Conservation (phyloP, 495 filamentous ascomycete species). For the Daldinia childiae region DNA sequence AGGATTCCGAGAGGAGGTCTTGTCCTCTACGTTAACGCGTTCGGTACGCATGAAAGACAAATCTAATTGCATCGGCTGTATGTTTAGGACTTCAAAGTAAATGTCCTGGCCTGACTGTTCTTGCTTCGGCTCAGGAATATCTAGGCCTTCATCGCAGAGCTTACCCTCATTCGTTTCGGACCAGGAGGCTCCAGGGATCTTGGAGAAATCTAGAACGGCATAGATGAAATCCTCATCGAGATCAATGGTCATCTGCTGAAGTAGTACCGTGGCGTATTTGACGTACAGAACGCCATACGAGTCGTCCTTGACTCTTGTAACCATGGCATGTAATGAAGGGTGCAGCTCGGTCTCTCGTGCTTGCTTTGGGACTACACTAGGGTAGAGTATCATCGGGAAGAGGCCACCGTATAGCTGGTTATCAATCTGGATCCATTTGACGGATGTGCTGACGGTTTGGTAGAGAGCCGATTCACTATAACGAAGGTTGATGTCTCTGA, state of each 20-base stretch:
- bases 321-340: conserved; percentile 89
- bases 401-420: conserved; percentile 98
- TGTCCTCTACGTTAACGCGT: conserved; percentile 94
- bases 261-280: conserved; percentile 92
- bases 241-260: conserved; percentile 98
- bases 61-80: conserved; percentile 98
- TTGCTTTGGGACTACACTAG: conserved; percentile 98
- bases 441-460: conserved; percentile 85
- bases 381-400: conserved; percentile 96
- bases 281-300: conserved; percentile 98
- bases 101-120: conserved; percentile 87
- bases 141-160: conserved; percentile 86
- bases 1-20: conserved; percentile 86
- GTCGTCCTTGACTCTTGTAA: conserved; percentile 96
- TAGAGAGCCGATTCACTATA: conserved; percentile 91
- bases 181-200: conserved; percentile 94
- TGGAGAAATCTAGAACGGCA: conserved; percentile 92
- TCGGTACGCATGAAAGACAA: conserved; percentile 97
- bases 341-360: conserved; percentile 97
- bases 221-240: conserved; percentile 98
- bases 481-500: conserved; percentile 90
- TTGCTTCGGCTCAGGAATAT: conserved; percentile 90
- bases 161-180: conserved; percentile 79
- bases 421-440: conserved; percentile 99
- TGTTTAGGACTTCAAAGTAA: conserved; percentile 95